These are phyloP conservation scores for Ogataea pini DNA, from an alignment of 805 yeast genomes.

Conservation along the genomic window DNA sequence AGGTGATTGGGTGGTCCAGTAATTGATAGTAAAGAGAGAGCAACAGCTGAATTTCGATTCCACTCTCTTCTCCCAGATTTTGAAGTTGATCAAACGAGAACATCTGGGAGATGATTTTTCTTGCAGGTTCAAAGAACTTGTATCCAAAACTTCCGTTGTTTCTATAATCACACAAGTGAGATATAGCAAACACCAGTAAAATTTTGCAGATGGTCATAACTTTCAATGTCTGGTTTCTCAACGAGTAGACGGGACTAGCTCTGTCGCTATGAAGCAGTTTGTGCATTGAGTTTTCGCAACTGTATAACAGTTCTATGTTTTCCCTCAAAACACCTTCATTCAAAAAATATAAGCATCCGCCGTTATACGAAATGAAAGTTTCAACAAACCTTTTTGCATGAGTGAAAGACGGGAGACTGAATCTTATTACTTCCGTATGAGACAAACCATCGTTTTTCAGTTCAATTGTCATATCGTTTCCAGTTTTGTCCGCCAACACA, in stretches of 20 bases:
- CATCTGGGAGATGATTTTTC: slow-evolving; percentile 64
- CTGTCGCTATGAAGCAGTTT: background rate
- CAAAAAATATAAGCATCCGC: slow-evolving; percentile 75
- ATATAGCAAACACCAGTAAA: slow-evolving; percentile 62
- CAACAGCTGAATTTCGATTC: slow-evolving; percentile 63
- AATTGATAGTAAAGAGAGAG: slow-evolving; percentile 72
- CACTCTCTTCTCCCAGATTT: slow-evolving; percentile 67
- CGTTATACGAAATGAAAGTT: slow-evolving; percentile 68
- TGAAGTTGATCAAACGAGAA: slow-evolving; percentile 71
- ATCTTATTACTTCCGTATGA: slow-evolving; percentile 42
- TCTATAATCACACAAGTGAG: slow-evolving; percentile 64
- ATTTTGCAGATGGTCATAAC: slow-evolving; percentile 50
- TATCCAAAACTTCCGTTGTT: background rate
- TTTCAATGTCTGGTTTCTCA: background rate
- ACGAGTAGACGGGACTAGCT: too few species aligned
- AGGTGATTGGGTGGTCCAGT: slow-evolving; percentile 69
- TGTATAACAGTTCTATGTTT: slow-evolving; percentile 57
- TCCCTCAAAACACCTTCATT: slow-evolving; percentile 69
- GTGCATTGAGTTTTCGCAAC: slow-evolving; percentile 27
- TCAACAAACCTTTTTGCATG: slow-evolving; percentile 67
- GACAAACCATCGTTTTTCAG: background rate
- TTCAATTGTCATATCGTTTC: background rate
- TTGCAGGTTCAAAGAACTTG: slow-evolving; percentile 44
- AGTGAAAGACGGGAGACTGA: slow-evolving; percentile 64
- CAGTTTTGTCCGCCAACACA: background rate